Percentiles rank a stretch among this genome's conserved stretches.
phyloP scores from a whole-genome alignment of 345 rosid genomes.

The Cardamine chenopodiifolia region DNA sequence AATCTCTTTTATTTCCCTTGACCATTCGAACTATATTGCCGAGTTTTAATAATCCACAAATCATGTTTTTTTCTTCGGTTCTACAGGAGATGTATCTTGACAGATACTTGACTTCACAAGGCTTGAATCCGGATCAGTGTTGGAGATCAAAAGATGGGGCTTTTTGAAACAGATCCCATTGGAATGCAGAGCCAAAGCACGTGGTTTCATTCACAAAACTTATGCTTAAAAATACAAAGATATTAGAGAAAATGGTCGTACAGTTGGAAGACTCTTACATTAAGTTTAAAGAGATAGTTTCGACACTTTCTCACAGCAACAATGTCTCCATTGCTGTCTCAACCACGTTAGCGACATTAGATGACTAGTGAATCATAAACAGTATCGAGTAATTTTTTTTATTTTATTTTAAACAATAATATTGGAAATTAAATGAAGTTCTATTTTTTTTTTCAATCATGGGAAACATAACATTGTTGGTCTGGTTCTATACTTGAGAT shows the following conservation, averaged over 20 bases:
- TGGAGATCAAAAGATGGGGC: neutral
- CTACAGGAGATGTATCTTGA: too few species aligned
- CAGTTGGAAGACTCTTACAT: neutral
- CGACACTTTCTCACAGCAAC: neutral
- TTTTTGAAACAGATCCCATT: neutral
- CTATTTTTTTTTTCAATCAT: neutral
- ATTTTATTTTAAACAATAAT: too few species aligned
- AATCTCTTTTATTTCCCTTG: too few species aligned
- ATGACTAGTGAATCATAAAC: neutral
- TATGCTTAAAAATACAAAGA: neutral
- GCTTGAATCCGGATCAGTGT: neutral
- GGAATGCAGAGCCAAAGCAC: neutral
- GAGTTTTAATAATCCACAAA: too few species aligned
- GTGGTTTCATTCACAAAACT: too few species aligned
- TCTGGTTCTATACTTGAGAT: neutral
- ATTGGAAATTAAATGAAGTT: neutral
- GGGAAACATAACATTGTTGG: neutral
- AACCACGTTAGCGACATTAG: neutral
- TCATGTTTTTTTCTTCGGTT: too few species aligned
- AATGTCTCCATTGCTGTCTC: neutral
- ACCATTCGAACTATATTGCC: too few species aligned
- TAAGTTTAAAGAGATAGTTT: neutral
- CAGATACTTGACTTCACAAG: too few species aligned
- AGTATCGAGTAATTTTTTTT: neutral
- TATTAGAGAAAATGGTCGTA: constrained; percentile 3